Percentiles rank a stretch among this genome's conserved stretches.
Evolutionary conservation across 192 early-diverging fungal genomes (phyloP).

Genomic region (Podila horticola): DNA sequence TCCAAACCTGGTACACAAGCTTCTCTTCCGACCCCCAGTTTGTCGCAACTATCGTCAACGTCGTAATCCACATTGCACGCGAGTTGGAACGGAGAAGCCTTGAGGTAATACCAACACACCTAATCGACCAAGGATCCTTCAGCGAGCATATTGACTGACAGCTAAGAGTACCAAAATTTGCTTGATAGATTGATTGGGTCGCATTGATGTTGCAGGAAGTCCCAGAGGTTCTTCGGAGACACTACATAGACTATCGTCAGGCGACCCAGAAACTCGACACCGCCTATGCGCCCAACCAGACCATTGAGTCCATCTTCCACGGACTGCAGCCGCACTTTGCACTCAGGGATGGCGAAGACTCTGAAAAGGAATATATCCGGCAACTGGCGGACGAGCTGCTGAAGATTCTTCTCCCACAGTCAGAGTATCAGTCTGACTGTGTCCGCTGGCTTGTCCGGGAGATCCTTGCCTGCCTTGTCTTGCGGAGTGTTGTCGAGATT

Average conservation of each 20-base stretch:
- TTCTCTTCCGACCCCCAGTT: conserved; percentile 60
- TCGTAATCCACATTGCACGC: conserved; percentile 49
- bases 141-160: neutral
- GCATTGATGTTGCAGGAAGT: conserved; percentile 54
- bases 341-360: conserved; percentile 36
- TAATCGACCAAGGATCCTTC: neutral
- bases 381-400: conserved; percentile 56
- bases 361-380: conserved; percentile 59
- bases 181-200: conserved; percentile 57
- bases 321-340: conserved; percentile 66
- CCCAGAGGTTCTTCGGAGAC: conserved; percentile 56
- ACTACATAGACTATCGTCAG: conserved; percentile 60
- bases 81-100: conserved; percentile 48
- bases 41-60: conserved; percentile 42
- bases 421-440: conserved; percentile 57
- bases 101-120: conserved; percentile 38
- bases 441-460: conserved; percentile 59
- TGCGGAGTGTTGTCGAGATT: conserved; percentile 52
- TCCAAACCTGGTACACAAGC: conserved; percentile 59
- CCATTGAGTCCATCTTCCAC: conserved; percentile 55
- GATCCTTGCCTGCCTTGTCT: conserved; percentile 55
- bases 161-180: neutral
- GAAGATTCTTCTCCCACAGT: conserved; percentile 33
- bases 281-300: conserved; percentile 55
- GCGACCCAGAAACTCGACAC: conserved; percentile 48